Conservation (phyloP, 1,284 basidiomycete genomes). For the Moesziomyces antarcticus region DNA sequence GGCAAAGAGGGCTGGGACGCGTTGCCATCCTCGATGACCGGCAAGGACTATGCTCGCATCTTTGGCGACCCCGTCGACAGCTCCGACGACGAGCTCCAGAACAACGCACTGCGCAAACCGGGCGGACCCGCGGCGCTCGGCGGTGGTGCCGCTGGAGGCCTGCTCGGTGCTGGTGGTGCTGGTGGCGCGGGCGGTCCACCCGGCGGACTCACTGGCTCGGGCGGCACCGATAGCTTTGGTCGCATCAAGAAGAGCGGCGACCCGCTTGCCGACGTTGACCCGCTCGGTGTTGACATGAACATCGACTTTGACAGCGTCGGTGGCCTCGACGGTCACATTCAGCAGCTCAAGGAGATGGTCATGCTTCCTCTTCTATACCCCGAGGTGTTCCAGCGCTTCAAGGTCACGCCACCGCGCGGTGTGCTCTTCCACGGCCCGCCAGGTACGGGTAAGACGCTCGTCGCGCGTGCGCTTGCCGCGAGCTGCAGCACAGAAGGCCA, state of each 20-base stretch:
- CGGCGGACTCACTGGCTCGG: constrained; percentile 40
- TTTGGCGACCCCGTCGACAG: constrained; percentile 63
- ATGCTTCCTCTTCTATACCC: constrained; percentile 94
- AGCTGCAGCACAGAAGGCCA: constrained; percentile 90
- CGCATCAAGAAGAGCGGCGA: constrained; percentile 63
- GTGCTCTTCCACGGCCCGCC: constrained; percentile 81
- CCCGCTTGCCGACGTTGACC: constrained; percentile 95
- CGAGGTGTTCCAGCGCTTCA: constrained; percentile 95
- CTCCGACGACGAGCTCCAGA: constrained; percentile 63
- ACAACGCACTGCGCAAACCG: constrained; percentile 44
- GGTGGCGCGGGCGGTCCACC: constrained; percentile 39
- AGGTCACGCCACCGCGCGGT: constrained; percentile 92
- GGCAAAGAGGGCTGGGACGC: constrained; percentile 58
- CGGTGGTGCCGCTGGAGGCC: constrained; percentile 31
- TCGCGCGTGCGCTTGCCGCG: constrained; percentile 89
- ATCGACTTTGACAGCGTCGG: constrained; percentile 98
- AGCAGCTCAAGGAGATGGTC: constrained; percentile 98
- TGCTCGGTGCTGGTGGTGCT: constrained; percentile 53
- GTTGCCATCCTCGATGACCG: constrained; percentile 60
- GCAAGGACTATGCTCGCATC: constrained; percentile 62
- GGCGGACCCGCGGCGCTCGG: constrained; percentile 35
- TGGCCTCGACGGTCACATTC: constrained; percentile 94
- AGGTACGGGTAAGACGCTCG: constrained; percentile 67
- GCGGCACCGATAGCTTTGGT: constrained; percentile 51
- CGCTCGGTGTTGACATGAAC: constrained; percentile 90